Base-by-base conservation (phyloP, 768 basidiomycete genomes). In the Cystofilobasidium macerans region DNA sequence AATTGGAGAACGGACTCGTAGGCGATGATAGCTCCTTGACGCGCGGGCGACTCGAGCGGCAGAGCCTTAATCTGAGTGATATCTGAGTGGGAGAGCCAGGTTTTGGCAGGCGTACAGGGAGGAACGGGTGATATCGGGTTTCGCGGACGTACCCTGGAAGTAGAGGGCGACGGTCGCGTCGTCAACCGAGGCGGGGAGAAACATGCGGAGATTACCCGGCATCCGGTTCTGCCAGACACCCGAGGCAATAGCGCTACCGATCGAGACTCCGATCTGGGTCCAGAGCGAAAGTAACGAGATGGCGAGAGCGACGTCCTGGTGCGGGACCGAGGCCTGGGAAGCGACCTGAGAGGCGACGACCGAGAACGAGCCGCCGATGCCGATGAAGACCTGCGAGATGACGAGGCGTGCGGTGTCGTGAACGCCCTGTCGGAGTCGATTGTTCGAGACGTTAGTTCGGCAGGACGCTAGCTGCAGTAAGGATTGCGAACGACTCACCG, bases 241-340 rank as follows among this genome's bases (percentile, higher is more conserved):
- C 40, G 69, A 69, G 5, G 74, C 72, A 65, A 78, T 76, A 12
- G 78, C 77, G 0, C 70, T 72, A 0, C 74, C 76, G 61, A 77
- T 73, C 0, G 74, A 71, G 43, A 74, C 74, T 22, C 77, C 78
- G 35, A 78, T 72, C 47, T 74, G 73, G 18, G 77, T 75, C 71
- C 76, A 77, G n/a, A 79, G 70, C 13, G 74, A 70, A 16, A 77
- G 67, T 36, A 77, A 67, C 1, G 78, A 74, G 32, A 73, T 76
- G 35, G 76, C 76, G 7, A 74, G 65, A 0, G 77, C 77, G 59
- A 78, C 70, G 66, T 77, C 75, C 62, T 74, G 72, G 66, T 76
- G 77, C 13, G 76, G 75, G 0, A 78, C 78, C 3, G 71, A 75
- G 3, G 73, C 77, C 64, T 78, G 78, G 0, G 72, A 70, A 20